Percentiles rank a stretch among this genome's conserved stretches.
Conservation (phyloP, 2,329 filamentous ascomycete species). For the Trichoderma pleuroti region DNA sequence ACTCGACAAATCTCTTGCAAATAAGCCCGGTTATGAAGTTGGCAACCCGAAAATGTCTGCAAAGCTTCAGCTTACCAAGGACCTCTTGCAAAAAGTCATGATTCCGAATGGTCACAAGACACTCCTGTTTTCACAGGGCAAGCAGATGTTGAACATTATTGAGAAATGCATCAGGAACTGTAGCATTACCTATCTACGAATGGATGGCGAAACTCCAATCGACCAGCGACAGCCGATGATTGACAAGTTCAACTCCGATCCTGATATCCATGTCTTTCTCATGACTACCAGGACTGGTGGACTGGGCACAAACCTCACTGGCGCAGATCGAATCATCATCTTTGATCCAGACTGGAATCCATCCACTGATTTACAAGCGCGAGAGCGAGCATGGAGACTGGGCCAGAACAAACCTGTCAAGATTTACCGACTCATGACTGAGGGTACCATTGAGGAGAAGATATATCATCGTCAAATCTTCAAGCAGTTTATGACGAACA, state of each 20-base stretch:
- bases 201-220: slow-evolving; percentile 91
- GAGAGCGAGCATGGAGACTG: slow-evolving; percentile 91
- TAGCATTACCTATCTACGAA: slow-evolving; percentile 73
- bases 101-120: slow-evolving; percentile 89
- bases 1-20: slow-evolving; percentile 56
- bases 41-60: slow-evolving; percentile 77
- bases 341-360: slow-evolving; percentile 99
- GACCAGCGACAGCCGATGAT: slow-evolving; percentile 86
- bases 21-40: slow-evolving; percentile 67
- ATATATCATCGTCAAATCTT: slow-evolving; percentile 99
- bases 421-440: slow-evolving; percentile 96
- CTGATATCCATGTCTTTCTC: slow-evolving; percentile 79
- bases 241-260: slow-evolving; percentile 84
- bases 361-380: slow-evolving; percentile 90
- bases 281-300: slow-evolving; percentile 95
- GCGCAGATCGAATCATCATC: slow-evolving; percentile 93
- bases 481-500: slow-evolving; percentile 96
- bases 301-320: slow-evolving; percentile 88
- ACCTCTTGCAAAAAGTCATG: slow-evolving; percentile 77
- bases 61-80: slow-evolving; percentile 93
- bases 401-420: slow-evolving; percentile 94
- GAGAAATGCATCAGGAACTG: slow-evolving; percentile 73
- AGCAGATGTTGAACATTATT: slow-evolving; percentile 92
- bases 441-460: slow-evolving; percentile 97
- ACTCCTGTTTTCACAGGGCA: slow-evolving; percentile 85